Conservation (phyloP, 2,329 filamentous ascomycete species). For the Hirsutella minnesotensis region DNA sequence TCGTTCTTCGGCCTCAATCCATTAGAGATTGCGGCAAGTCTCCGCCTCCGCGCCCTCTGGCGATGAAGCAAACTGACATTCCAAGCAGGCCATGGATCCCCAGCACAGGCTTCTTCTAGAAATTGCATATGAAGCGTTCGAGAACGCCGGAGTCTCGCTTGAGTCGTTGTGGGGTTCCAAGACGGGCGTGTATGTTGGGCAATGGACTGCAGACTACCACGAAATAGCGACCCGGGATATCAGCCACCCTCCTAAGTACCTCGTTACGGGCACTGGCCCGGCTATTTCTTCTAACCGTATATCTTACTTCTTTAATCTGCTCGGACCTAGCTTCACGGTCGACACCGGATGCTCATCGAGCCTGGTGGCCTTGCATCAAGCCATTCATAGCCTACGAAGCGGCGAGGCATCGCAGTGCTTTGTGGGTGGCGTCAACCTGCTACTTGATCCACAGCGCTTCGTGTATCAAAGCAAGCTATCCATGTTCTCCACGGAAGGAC, state of each 20-base stretch:
- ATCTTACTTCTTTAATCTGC: conserved; percentile 34
- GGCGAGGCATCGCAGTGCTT: conserved; percentile 22
- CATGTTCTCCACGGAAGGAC: conserved; percentile 13
- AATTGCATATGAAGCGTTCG: conserved; percentile 14
- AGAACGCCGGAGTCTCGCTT: conserved; percentile 20
- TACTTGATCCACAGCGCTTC: conserved; percentile 12
- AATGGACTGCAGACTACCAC: conserved; percentile 13
- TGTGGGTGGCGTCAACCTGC: conserved; percentile 16
- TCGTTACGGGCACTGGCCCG: conserved; percentile 29
- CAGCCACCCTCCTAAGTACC: conserved; percentile 34
- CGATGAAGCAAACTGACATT: background rate
- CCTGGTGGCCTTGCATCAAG: conserved; percentile 34
- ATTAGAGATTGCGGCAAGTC: conserved; percentile 6
- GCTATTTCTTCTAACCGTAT: conserved; percentile 34
- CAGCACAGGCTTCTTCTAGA: conserved; percentile 16
- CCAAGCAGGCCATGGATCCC: conserved; percentile 13
- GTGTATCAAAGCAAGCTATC: conserved; percentile 12
- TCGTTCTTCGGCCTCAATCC: conserved; percentile 12
- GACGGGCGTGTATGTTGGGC: conserved; percentile 18
- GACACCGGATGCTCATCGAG: conserved; percentile 40
- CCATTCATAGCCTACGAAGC: conserved; percentile 17
- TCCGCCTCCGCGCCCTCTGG: background rate
- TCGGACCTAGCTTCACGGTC: conserved; percentile 33
- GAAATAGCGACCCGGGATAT: conserved; percentile 14
- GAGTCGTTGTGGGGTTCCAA: conserved; percentile 12